These are phyloP conservation scores for Fusarium piperis DNA, from an alignment of 2,329 filamentous ascomycete species.

Conservation along the genomic window DNA sequence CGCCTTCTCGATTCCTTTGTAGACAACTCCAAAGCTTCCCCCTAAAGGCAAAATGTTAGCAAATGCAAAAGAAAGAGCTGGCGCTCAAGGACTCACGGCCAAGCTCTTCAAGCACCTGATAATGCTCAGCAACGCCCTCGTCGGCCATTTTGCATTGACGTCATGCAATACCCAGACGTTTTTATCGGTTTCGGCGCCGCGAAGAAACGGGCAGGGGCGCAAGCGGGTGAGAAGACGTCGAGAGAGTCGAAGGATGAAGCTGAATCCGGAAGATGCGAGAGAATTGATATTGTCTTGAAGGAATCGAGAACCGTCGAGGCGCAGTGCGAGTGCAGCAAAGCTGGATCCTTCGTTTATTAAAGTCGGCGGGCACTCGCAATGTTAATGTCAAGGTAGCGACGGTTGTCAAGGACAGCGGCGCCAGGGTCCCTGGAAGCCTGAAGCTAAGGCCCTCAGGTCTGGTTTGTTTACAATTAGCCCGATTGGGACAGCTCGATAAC, in stretches of 20 bases:
- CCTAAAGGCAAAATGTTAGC: slow-evolving; percentile 60
- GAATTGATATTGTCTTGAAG: slow-evolving; percentile 2
- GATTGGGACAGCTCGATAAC: slow-evolving; percentile 45
- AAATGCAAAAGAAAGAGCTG: not conserved
- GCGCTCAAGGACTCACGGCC: slow-evolving; percentile 73
- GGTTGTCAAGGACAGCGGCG: slow-evolving; percentile 49
- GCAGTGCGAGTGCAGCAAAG: slow-evolving; percentile 6
- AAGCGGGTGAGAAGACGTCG: slow-evolving; percentile 14
- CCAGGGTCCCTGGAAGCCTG: slow-evolving; percentile 40
- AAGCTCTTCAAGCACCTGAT: slow-evolving; percentile 95
- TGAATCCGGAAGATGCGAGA: not conserved
- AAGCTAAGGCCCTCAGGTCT: slow-evolving; percentile 34
- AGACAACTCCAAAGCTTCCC: slow-evolving; percentile 95
- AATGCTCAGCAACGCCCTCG: slow-evolving; percentile 81
- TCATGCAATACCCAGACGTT: slow-evolving; percentile 35
- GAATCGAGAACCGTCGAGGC: slow-evolving; percentile 8
- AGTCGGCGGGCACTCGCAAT: slow-evolving; percentile 22
- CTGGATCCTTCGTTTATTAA: slow-evolving; percentile 31
- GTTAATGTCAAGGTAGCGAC: slow-evolving; percentile 30
- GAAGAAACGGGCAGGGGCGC: slow-evolving; percentile 2
- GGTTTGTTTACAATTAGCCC: slow-evolving; percentile 55
- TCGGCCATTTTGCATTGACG: slow-evolving; percentile 59
- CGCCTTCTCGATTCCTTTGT: slow-evolving; percentile 91
- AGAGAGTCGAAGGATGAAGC: slow-evolving; percentile 3
- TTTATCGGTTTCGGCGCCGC: slow-evolving; percentile 14